phyloP scores from a whole-genome alignment of 495 filamentous ascomycete genomes.

The Xylaria sp. region DNA sequence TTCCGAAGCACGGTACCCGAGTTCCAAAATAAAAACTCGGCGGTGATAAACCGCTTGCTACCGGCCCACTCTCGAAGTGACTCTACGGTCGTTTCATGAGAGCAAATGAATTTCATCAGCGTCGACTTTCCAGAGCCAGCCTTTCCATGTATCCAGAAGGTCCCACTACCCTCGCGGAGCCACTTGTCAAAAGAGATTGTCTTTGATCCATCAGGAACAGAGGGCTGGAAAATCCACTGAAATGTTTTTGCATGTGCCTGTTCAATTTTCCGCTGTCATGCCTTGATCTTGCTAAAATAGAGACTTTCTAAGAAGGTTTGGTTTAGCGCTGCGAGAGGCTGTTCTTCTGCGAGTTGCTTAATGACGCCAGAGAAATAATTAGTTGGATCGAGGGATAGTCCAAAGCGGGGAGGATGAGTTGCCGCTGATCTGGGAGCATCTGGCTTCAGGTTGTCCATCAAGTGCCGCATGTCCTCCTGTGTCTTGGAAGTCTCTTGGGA shows the following conservation, averaged over 20 bases:
- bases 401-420: not conserved
- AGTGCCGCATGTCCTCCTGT: not conserved
- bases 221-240: constrained; percentile 22
- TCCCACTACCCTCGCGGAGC: constrained; percentile 24
- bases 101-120: constrained; percentile 35
- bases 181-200: constrained; percentile 26
- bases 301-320: constrained; percentile 14
- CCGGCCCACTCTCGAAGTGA: constrained; percentile 38
- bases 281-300: constrained; percentile 14
- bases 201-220: not conserved
- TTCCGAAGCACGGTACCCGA: constrained; percentile 47
- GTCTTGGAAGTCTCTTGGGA: constrained; percentile 4
- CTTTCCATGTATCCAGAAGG: constrained; percentile 38
- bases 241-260: constrained; percentile 26
- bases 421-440: not conserved
- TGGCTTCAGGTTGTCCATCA: not conserved
- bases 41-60: constrained; percentile 31
- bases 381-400: not conserved
- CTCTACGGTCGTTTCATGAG: constrained; percentile 27
- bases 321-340: not conserved
- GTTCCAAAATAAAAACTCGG: constrained; percentile 56
- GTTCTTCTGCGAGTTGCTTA: constrained; percentile 9
- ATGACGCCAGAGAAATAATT: not conserved
- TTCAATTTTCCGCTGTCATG: constrained; percentile 21
- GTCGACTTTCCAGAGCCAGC: constrained; percentile 40